Conservation (phyloP, 345 rosid genomes). For the Schrenkiella parvula region DNA sequence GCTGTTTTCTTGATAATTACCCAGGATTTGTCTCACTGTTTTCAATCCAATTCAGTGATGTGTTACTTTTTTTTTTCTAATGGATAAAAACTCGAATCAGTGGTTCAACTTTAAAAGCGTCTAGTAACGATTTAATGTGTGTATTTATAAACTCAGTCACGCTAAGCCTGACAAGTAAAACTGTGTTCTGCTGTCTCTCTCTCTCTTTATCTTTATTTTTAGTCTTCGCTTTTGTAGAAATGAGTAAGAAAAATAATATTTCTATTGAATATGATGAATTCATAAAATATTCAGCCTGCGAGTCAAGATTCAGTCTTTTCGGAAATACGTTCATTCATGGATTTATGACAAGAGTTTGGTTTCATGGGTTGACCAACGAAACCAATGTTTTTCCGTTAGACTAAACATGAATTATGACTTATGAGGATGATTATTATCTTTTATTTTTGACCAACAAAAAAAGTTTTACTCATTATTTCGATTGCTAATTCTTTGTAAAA, state of each 20-base stretch:
- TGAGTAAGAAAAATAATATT: too few species aligned
- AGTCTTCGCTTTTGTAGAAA: too few species aligned
- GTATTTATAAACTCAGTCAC: neutral
- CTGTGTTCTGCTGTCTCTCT: neutral
- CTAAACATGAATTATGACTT: neutral
- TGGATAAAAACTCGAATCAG: neutral
- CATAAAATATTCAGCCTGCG: too few species aligned
- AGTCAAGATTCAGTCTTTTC: constrained; percentile 20
- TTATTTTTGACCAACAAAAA: neutral
- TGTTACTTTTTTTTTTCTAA: neutral
- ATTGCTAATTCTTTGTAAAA: neutral
- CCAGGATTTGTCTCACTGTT: constrained; percentile 17
- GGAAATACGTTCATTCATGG: neutral
- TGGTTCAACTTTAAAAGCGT: neutral
- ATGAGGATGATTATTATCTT: neutral
- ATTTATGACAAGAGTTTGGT: constrained; percentile 9
- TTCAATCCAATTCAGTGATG: constrained; percentile 16
- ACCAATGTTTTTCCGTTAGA: neutral
- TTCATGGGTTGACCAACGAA: constrained; percentile 16
- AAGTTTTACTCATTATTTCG: neutral
- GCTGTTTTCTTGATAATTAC: neutral
- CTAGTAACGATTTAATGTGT: neutral
- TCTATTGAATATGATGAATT: neutral
- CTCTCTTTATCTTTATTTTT: neutral
- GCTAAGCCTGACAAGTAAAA: constrained; percentile 16